A percentile compares a stretch with the other conserved stretches of the same genome.
Evolutionary conservation across 2,329 filamentous ascomycete species (phyloP).

Genomic region (Fusarium equiseti): DNA sequence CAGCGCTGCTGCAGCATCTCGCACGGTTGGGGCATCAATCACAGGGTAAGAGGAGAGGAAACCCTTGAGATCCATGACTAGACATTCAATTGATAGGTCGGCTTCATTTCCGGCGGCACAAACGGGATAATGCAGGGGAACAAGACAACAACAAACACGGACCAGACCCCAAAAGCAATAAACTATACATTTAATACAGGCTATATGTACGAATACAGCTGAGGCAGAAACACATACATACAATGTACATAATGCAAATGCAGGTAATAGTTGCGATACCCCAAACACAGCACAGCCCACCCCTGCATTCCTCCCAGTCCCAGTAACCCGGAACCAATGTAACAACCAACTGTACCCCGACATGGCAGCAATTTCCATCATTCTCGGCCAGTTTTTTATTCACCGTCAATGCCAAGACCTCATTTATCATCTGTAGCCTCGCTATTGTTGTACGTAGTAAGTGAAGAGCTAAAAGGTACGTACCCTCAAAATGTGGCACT

Average conservation of each 20-base stretch:
- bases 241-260: background rate
- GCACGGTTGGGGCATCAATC: conserved; percentile 38
- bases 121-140: conserved; percentile 19
- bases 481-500: conserved; percentile 21
- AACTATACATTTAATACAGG: background rate
- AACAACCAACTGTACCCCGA: background rate
- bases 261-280: background rate
- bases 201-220: background rate
- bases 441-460: background rate
- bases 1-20: conserved; percentile 25
- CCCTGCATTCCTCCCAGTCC: conserved; percentile 29
- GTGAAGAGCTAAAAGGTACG: background rate
- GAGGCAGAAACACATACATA: background rate
- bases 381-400: background rate
- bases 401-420: conserved; percentile 11
- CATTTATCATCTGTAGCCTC: conserved; percentile 1
- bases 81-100: conserved; percentile 11
- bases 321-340: conserved; percentile 24
- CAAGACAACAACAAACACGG: conserved; percentile 13
- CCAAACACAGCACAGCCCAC: background rate
- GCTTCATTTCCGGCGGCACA: conserved; percentile 30
- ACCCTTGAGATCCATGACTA: conserved; percentile 1
- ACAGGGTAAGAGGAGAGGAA: background rate
- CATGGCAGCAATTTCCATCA: conserved; percentile 5
- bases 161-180: conserved; percentile 26